Evolutionary conservation across 345 rosid genomes (phyloP), one percentile per base, ranked within the genome.

Genomic region (Lagerstroemia speciosa): DNA sequence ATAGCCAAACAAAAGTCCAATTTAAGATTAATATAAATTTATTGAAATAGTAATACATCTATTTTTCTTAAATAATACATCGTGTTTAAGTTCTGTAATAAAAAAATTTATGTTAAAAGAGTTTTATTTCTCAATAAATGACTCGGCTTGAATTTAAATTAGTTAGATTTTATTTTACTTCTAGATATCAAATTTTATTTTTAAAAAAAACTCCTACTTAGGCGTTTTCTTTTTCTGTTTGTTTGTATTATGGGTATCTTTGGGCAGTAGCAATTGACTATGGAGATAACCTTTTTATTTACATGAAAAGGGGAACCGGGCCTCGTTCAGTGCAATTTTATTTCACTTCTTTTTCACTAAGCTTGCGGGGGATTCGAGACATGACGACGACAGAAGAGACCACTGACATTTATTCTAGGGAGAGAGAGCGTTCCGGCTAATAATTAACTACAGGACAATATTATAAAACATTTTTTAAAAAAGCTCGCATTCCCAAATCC

Each of bases 331-430:
- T 41, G 66, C 36, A 69, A 69, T 19, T 38, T 58, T 40, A 37
- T 32, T 22, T 69, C n/a, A 45, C 66, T 69, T 33, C 24, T 67
- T 14, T 67, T 69, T 60, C 40, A 24, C 72, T 69, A 57, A 31
- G 65, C 65, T 69, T 45, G 63, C 65, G 71, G 71, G 72, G 72
- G 72, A 57, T 69, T 69, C 72, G 52, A 69, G 65, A 69, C n/a
- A n/a, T n/a, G 72, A 69, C 37, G 72, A 60, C 64, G 72, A 60
- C 72, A 69, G 53, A 41, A 69, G 37, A 50, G 43, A 60, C 62
- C 50, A 55, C 71, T 68, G 71, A 55, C 71, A 68, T 53, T 53
- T 57, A 68, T 52, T 68, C 71, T 41, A 24, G 53, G 43, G 27
- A 32, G 72, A 69, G 72, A 58, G 65, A 58, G 65, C 64, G 32